Conservation (phyloP, 495 filamentous ascomycete species). For the Chaetomium cochliodes region DNA sequence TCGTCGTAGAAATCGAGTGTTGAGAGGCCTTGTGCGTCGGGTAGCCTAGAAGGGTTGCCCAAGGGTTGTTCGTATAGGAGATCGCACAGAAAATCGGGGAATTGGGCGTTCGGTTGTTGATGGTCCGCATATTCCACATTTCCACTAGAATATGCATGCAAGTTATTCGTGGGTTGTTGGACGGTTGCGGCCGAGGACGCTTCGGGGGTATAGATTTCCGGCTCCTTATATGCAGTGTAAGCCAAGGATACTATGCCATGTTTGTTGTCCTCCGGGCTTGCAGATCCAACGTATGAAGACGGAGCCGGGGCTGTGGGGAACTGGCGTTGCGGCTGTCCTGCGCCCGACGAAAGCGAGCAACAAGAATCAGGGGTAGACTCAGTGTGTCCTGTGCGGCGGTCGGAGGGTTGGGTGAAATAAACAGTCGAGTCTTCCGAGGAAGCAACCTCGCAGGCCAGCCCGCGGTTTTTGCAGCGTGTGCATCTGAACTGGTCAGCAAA, state of each 20-base stretch:
- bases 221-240: slow-evolving; percentile 25
- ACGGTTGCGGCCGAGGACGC: slow-evolving; percentile 15
- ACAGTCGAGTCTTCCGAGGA: slow-evolving; percentile 41
- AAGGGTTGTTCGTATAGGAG: slow-evolving; percentile 38
- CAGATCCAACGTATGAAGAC: neutral
- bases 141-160: slow-evolving; percentile 25
- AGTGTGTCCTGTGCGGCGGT: slow-evolving; percentile 20
- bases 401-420: slow-evolving; percentile 40
- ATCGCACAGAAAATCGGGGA: slow-evolving; percentile 41
- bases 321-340: slow-evolving; percentile 9
- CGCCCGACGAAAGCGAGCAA: slow-evolving; percentile 3
- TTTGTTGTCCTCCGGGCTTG: slow-evolving; percentile 13
- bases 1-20: slow-evolving; percentile 52
- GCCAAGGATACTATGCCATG: slow-evolving; percentile 8
- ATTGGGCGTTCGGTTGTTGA: slow-evolving; percentile 31
- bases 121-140: slow-evolving; percentile 20
- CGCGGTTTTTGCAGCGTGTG: slow-evolving; percentile 48
- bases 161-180: slow-evolving; percentile 23
- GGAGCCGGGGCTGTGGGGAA: neutral
- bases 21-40: slow-evolving; percentile 39
- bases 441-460: slow-evolving; percentile 47
- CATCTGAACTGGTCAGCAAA: slow-evolving; percentile 33
- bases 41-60: slow-evolving; percentile 23
- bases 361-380: slow-evolving; percentile 15
- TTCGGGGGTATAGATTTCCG: slow-evolving; percentile 34